phyloP scores from a whole-genome alignment of 306 rosid species.

The Herpetospermum pedunculosum region DNA sequence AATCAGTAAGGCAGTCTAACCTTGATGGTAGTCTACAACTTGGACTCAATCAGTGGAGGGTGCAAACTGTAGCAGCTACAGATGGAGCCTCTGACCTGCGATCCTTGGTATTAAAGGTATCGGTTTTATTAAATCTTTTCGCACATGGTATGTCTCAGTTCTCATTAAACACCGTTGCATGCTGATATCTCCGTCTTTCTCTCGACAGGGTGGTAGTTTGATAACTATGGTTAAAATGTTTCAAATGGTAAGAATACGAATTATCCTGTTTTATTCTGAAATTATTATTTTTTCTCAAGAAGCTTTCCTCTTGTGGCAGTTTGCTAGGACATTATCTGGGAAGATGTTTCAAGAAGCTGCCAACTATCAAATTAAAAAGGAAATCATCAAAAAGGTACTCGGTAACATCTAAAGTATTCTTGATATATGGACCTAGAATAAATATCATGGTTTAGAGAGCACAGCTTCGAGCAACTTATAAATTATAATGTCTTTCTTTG shows the following conservation, averaged over 20 bases:
- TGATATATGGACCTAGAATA: neutral
- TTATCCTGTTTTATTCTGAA: conserved; percentile 10
- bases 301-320: conserved; percentile 32
- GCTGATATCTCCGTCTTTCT: neutral
- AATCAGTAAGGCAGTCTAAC: conserved; percentile 29
- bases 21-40: conserved; percentile 41
- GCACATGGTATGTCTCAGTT: conserved; percentile 15
- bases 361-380: conserved; percentile 77
- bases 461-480: neutral
- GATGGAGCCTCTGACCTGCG: conserved; percentile 46
- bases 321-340: conserved; percentile 64
- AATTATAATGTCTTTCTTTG: neutral
- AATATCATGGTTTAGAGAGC: neutral
- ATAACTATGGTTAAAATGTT: conserved; percentile 58
- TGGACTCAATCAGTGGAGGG: conserved; percentile 68
- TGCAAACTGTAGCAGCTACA: conserved; percentile 46
- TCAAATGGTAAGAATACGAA: conserved; percentile 50
- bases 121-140: conserved; percentile 12
- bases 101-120: conserved; percentile 63
- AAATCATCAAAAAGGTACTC: conserved; percentile 61
- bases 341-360: conserved; percentile 75
- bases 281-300: conserved; percentile 8
- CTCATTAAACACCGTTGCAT: neutral
- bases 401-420: neutral
- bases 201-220: conserved; percentile 64